Conservation (phyloP, 352 stramenopile genomes). For the Phytophthora hybrid region DNA sequence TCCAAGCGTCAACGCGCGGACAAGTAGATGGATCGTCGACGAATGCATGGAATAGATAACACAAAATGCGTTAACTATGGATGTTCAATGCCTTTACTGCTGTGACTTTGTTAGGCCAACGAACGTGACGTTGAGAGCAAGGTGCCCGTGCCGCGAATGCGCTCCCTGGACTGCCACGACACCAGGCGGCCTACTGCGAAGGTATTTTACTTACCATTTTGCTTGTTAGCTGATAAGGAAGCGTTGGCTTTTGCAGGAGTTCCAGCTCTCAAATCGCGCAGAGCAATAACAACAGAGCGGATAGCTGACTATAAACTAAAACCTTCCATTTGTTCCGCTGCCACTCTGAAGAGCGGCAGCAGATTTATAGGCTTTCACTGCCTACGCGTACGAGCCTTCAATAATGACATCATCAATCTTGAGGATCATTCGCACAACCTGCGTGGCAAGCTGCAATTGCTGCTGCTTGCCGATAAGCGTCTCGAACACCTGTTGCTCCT, state of each 20-base stretch:
- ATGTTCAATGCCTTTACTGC: not conserved
- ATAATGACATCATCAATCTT: constrained; percentile 99
- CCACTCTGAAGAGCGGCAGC: constrained; percentile 12
- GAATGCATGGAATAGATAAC: constrained; percentile 20
- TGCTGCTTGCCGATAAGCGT: constrained; percentile 99
- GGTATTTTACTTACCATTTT: no score
- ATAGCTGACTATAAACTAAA: constrained; percentile 42
- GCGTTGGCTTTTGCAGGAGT: no score
- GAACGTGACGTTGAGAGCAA: no score
- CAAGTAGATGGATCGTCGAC: constrained; percentile 17
- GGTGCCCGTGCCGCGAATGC: no score
- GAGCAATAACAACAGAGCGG: not conserved
- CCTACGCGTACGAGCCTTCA: constrained; percentile 91
- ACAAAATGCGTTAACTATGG: constrained; percentile 20
- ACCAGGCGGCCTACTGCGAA: no score
- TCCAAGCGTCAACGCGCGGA: constrained; percentile 54
- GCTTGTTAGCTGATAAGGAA: no score
- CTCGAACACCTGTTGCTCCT: constrained; percentile 99
- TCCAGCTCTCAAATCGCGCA: no score
- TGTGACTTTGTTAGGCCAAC: no score
- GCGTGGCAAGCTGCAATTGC: constrained; percentile 98
- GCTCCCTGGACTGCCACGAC: no score
- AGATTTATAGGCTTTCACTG: constrained; percentile 33
- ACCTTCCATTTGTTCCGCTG: constrained; percentile 35
- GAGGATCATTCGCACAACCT: constrained; percentile 99